A percentile compares a stretch with the other conserved stretches of the same genome.
phyloP scores from a whole-genome alignment of 2,329 filamentous ascomycete species.

The Geosmithia morbida region DNA sequence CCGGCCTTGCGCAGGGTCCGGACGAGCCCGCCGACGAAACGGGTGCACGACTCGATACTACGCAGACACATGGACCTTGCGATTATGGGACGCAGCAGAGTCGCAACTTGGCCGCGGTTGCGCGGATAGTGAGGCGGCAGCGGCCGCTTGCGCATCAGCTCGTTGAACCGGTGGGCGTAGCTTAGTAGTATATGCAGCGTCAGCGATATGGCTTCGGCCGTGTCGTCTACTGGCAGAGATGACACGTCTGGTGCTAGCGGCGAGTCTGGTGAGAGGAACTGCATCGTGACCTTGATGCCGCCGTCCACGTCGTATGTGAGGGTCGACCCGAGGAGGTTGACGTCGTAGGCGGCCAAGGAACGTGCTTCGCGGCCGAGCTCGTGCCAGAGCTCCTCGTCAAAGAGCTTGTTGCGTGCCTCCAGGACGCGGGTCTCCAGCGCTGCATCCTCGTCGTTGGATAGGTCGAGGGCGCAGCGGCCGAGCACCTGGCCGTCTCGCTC shows the following conservation, averaged over 20 bases:
- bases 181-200: conserved; percentile 63
- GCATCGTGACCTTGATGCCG: conserved; percentile 43
- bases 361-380: conserved; percentile 77
- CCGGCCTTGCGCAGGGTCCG: conserved; percentile 30
- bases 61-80: conserved; percentile 21
- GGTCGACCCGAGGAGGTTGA: conserved; percentile 45
- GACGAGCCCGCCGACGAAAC: conserved; percentile 27
- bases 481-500: conserved; percentile 40
- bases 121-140: conserved; percentile 22
- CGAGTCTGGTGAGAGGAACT: conserved; percentile 47
- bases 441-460: conserved; percentile 36
- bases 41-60: conserved; percentile 27
- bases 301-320: conserved; percentile 41
- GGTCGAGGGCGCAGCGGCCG: conserved; percentile 39
- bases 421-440: conserved; percentile 53
- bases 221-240: conserved; percentile 23
- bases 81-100: conserved; percentile 36
- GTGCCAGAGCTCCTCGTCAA: conserved; percentile 78
- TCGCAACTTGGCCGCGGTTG: conserved; percentile 22
- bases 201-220: conserved; percentile 53
- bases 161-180: conserved; percentile 65
- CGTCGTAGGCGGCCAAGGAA: conserved; percentile 53
- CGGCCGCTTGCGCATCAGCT: conserved; percentile 51
- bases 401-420: conserved; percentile 64
- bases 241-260: conserved; percentile 13